A percentile compares a stretch with the other conserved stretches of the same genome.
phyloP scores from a whole-genome alignment of 1,284 basidiomycete species.

The Hymenochaete sp. region DNA sequence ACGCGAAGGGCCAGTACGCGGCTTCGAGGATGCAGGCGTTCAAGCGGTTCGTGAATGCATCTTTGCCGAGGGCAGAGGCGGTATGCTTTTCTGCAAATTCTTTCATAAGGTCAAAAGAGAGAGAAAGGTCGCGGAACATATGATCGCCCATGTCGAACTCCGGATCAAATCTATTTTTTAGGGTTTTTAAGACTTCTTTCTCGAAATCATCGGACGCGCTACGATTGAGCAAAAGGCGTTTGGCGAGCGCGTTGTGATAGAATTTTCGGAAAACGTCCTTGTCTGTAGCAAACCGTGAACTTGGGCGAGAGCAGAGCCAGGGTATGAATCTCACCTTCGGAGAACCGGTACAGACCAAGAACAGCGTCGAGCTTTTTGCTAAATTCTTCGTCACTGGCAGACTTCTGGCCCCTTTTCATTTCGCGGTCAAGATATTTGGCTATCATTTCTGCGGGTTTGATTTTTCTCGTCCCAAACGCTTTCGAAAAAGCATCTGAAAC shows the following conservation, averaged over 20 bases:
- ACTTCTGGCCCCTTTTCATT: constrained; percentile 80
- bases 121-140: constrained; percentile 81
- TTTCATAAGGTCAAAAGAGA: constrained; percentile 61
- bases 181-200: constrained; percentile 77
- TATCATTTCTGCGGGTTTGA: constrained; percentile 91
- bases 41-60: constrained; percentile 33
- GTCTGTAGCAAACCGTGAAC: constrained; percentile 32
- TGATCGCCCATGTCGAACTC: constrained; percentile 83
- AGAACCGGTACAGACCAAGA: constrained; percentile 79
- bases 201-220: constrained; percentile 92
- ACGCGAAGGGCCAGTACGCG: constrained; percentile 68
- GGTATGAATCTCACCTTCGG: constrained; percentile 37
- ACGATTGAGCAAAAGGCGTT: constrained; percentile 77
- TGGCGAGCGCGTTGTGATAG: constrained; percentile 86
- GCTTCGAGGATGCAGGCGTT: constrained; percentile 66
- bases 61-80: constrained; percentile 18
- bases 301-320: neutral
- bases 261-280: constrained; percentile 94
- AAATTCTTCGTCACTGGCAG: constrained; percentile 63
- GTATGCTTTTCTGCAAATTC: constrained; percentile 39
- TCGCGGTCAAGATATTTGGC: constrained; percentile 85
- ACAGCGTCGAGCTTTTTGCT: constrained; percentile 66
- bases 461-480: constrained; percentile 75
- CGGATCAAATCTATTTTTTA: constrained; percentile 83
- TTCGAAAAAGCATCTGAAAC: constrained; percentile 65